Percentiles rank a stretch among this genome's conserved stretches.
Conservation (phyloP, 2,329 filamentous ascomycete species). For the Alternaria angustiovoidea region DNA sequence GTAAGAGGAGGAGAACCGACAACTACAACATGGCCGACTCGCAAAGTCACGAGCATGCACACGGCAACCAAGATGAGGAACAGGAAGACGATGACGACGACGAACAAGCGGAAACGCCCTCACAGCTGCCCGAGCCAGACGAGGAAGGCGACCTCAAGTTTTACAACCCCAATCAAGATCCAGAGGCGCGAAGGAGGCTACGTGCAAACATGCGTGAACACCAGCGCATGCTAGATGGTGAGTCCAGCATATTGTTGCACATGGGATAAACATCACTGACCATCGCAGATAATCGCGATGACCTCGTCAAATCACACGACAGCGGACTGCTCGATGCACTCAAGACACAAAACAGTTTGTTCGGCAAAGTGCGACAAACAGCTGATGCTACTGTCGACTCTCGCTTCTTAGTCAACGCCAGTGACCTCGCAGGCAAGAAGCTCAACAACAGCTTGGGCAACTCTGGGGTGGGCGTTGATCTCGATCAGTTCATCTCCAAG, state of each 20-base stretch:
- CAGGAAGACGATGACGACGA: conserved; percentile 25
- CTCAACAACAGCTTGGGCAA: conserved; percentile 78
- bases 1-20: conserved; percentile 57
- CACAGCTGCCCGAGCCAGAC: conserved; percentile 8
- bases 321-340: conserved; percentile 74
- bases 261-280: conserved; percentile 15
- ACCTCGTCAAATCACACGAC: conserved; percentile 69
- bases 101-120: conserved; percentile 16
- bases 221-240: conserved; percentile 65
- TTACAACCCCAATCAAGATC: conserved; percentile 85
- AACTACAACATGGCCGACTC: conserved; percentile 36
- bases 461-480: conserved; percentile 77
- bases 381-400: conserved; percentile 91
- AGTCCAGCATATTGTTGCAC: background rate
- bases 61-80: conserved; percentile 28
- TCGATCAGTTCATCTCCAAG: conserved; percentile 91
- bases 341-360: conserved; percentile 69
- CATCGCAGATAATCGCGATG: conserved; percentile 72
- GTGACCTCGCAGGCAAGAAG: conserved; percentile 82
- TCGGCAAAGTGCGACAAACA: conserved; percentile 80
- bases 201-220: conserved; percentile 75
- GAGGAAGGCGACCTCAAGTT: conserved; percentile 41
- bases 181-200: conserved; percentile 74
- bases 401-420: conserved; percentile 79
- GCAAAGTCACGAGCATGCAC: conserved; percentile 17